These are phyloP conservation scores for Paramecium bursaria DNA, from an alignment of 73 alveolate genomes.

Conservation along the genomic window DNA sequence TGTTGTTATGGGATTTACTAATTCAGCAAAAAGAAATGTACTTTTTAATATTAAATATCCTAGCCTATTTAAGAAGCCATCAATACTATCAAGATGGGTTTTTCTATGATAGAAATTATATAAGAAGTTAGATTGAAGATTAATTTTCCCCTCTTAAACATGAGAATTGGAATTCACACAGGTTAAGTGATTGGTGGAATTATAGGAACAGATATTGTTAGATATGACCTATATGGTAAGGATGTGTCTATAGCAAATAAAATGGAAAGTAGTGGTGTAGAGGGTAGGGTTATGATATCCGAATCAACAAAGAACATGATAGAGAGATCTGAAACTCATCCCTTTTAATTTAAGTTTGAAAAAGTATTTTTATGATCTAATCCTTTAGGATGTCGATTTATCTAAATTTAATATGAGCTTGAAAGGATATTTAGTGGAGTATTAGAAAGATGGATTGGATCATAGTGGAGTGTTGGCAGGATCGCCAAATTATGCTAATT, in stretches of 20 bases:
- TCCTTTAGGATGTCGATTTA: slow-evolving; percentile 36
- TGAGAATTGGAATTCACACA: slow-evolving; percentile 77
- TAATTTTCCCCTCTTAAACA: slow-evolving; percentile 75
- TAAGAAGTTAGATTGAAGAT: slow-evolving; percentile 79
- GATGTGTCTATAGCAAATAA: slow-evolving; percentile 65
- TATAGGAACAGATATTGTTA: slow-evolving; percentile 61
- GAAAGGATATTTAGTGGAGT: slow-evolving; percentile 45
- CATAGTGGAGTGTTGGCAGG: too few relatives aligned
- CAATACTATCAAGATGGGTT: slow-evolving; percentile 86
- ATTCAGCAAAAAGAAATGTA: slow-evolving; percentile 66
- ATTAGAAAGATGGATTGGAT: slow-evolving; percentile 3
- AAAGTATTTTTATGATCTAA: too few relatives aligned
- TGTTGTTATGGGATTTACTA: slow-evolving; percentile 74
- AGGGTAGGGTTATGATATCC: slow-evolving; percentile 25
- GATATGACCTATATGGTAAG: slow-evolving; percentile 60
- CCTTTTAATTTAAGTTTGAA: slow-evolving; percentile 15
- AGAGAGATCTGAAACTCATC: slow-evolving; percentile 47
- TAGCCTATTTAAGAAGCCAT: slow-evolving; percentile 75
- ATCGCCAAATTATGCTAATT: too few relatives aligned
- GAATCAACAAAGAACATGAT: slow-evolving; percentile 45
- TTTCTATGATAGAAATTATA: slow-evolving; percentile 82
- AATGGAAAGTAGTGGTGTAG: slow-evolving; percentile 66
- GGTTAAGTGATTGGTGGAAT: slow-evolving; percentile 67
- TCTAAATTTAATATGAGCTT: slow-evolving; percentile 7
- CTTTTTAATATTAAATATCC: background rate